A percentile compares a stretch with the other conserved stretches of the same genome.
These are phyloP conservation scores for Metschnikowia lochheadii DNA, from an alignment of 805 yeast species.

Conservation along the genomic window DNA sequence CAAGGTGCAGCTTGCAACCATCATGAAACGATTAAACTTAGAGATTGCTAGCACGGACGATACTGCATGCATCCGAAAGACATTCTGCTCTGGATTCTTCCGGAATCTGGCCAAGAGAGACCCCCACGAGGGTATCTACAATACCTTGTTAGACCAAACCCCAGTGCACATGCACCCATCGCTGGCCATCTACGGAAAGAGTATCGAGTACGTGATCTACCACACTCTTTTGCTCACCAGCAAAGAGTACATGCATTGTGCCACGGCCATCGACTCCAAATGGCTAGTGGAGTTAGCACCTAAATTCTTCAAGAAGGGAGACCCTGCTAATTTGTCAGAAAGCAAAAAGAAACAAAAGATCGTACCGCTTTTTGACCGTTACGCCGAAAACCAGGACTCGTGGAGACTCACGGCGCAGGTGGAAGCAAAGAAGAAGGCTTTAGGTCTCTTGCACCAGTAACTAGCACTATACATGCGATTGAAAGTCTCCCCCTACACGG, in stretches of 20 bases:
- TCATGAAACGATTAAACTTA: constrained; percentile 49
- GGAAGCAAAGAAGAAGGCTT: constrained; percentile 24
- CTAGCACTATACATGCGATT: not conserved
- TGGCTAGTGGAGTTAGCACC: constrained; percentile 76
- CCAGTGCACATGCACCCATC: constrained; percentile 87
- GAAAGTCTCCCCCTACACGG: too few relatives aligned
- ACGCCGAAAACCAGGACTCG: constrained; percentile 55
- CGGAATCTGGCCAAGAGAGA: constrained; percentile 64
- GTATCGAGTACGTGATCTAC: constrained; percentile 76
- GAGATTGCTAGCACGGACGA: constrained; percentile 49
- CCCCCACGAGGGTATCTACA: constrained; percentile 49
- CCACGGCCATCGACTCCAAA: constrained; percentile 72
- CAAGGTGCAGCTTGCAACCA: constrained; percentile 58
- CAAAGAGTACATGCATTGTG: constrained; percentile 88
- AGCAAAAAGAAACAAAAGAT: constrained; percentile 60
- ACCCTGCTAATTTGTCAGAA: constrained; percentile 45
- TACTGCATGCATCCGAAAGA: constrained; percentile 53
- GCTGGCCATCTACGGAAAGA: constrained; percentile 57
- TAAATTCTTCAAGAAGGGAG: constrained; percentile 64
- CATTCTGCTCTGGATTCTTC: constrained; percentile 66
- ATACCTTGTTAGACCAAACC: constrained; percentile 61
- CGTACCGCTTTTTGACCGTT: constrained; percentile 64
- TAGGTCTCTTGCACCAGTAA: constrained; percentile 18
- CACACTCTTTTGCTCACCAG: constrained; percentile 79
- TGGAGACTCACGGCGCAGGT: constrained; percentile 67